Conservation (phyloP, 2,329 filamentous ascomycete species). For the Aspergillus alliaceus region DNA sequence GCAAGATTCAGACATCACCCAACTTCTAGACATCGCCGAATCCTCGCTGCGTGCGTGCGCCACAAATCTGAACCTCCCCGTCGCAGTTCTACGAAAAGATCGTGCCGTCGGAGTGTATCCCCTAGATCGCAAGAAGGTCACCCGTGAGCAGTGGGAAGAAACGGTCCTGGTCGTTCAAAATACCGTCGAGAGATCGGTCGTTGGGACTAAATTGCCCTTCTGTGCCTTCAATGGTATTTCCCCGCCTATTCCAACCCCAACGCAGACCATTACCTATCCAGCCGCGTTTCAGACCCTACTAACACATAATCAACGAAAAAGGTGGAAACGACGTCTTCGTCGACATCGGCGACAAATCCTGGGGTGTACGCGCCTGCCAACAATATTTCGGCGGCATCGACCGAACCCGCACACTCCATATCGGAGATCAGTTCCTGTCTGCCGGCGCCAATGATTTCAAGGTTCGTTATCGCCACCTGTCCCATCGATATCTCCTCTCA, state of each 20-base stretch:
- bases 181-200: slow-evolving; percentile 77
- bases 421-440: slow-evolving; percentile 93
- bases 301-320: slow-evolving; percentile 20
- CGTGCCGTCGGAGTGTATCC: slow-evolving; percentile 79
- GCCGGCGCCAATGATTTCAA: slow-evolving; percentile 98
- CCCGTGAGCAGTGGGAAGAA: slow-evolving; percentile 89
- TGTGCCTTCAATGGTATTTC: slow-evolving; percentile 84
- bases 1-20: slow-evolving; percentile 67
- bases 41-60: slow-evolving; percentile 79
- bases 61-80: slow-evolving; percentile 74
- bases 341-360: slow-evolving; percentile 96
- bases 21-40: slow-evolving; percentile 87
- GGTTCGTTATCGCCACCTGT: slow-evolving; percentile 38
- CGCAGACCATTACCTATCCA: no score
- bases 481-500: no score
- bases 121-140: slow-evolving; percentile 64
- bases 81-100: slow-evolving; percentile 81
- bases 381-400: slow-evolving; percentile 78
- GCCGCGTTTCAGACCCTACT: not conserved
- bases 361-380: slow-evolving; percentile 92
- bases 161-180: slow-evolving; percentile 94
- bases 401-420: slow-evolving; percentile 80
- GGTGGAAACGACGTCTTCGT: slow-evolving; percentile 96
- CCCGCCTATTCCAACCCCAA: not conserved
- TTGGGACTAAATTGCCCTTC: slow-evolving; percentile 73